Base-by-base conservation (phyloP, 192 early-diverging fungal species). In the Gonapodya prolifera region DNA sequence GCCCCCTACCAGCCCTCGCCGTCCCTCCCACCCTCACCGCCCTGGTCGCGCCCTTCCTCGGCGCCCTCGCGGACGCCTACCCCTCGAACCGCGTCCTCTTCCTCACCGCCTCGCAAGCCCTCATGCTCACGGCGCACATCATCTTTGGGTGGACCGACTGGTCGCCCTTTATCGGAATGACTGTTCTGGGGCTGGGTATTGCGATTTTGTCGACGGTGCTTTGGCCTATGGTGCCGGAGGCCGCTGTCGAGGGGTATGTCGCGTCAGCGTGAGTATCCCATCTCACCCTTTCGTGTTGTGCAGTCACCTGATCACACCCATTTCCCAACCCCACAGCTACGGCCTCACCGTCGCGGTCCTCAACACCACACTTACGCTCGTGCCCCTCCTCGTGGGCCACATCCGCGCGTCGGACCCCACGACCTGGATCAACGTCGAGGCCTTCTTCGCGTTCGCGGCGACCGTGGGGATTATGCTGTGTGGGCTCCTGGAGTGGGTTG, bases 1-100 rank as follows among this genome's bases (percentile, higher is more conserved):
- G n/a, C n/a, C n/a, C n/a, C n/a, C n/a, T n/a, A n/a, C n/a, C n/a
- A n/a, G n/a, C n/a, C n/a, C 88, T 87, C 81, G 82, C 83, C 0
- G 82, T 89, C 0, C 89, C 89, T 0, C 88, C 89, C 36, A 84
- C 85, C 8, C 76, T 89, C 0, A 80, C 85, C 0, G 88, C 84
- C 1, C 23, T 91, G 0, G 77, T 91, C 30, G 84, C 88, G n/a
- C 85, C 88, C 1, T 84, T 86, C 35, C 77, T 81, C 8, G 89
- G 89, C 1, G 82, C 79, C 2, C 80, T 89, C 34, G 82, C 85
- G 1, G 89, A 91, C 77, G 45, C 45, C 8, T 79, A 78, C 29
- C 83, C 77, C 73, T 87, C 86, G 2, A 81, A 84, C 33, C 83
- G 87, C 35, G 70, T 80, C 17, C 80, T 85, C 71, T 35, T 84